Evolutionary conservation across 257 asterid genomes (phyloP), one percentile per base, ranked within the genome.

Genomic region (Petunia axillaris): DNA sequence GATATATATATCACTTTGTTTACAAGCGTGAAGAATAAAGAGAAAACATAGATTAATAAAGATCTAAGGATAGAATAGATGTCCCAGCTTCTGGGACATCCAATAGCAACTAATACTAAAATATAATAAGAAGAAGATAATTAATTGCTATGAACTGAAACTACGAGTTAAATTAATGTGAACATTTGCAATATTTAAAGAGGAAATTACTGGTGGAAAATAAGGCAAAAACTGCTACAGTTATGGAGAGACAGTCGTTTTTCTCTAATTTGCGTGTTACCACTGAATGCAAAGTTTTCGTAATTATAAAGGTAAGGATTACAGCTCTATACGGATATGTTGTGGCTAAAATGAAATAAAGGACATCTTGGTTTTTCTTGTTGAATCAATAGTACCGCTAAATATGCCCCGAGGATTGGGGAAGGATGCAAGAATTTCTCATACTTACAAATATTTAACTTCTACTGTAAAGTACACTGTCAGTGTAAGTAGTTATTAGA

Each of bases 11-110:
- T 55, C 62, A 14, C 2, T 15, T 15, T 55, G 2, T 55, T 55
- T 48, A 14, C 36, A 55, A 55, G 8, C 3, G 15, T 55, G 6
- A 14, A 55, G 43, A 71, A 16, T 67, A 71, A 35, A 10, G 8
- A 35, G 39, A 48, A 5, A 71, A 46, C 9, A 46, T 46, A 16
- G 25, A 46, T 70, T 44, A 70, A 10, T 16, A 8, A 16, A 62
- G 67, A 71, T 36, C 25, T 5, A 70, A 25, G 59, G 77, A 70
- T 71, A 71, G 43, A 9, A 70, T 39, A 70, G 55, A 46, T 70
- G 76, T 70, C 76, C 76, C 76, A 70, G 9, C 10, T 46, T 35
- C 5, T 25, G 77, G 77, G 77, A 70, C 77, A 70, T 41, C 2
- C 59, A 8, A 43, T 71, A 71, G 40, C 38, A 68, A 71, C 60